These are phyloP conservation scores for Penicillium sp. DNA, from an alignment of 2,329 filamentous ascomycete species.

Conservation along the genomic window DNA sequence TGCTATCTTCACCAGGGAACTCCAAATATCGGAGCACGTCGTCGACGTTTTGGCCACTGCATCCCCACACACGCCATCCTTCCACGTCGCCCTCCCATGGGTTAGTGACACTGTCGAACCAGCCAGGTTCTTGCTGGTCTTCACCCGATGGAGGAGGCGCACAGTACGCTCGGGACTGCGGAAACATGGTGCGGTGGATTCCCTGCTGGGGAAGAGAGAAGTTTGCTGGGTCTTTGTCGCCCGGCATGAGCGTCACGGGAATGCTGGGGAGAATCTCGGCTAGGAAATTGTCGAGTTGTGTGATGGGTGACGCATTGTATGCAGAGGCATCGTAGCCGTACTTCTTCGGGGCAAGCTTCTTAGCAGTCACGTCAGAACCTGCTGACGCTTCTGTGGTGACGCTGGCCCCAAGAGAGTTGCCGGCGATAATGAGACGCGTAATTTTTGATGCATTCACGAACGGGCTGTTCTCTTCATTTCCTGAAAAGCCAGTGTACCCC, in stretches of 20 bases:
- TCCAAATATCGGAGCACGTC: slow-evolving; percentile 90
- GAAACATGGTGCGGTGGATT: slow-evolving; percentile 89
- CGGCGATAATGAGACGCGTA: slow-evolving; percentile 81
- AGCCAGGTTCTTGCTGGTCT: slow-evolving; percentile 53
- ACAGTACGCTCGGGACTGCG: slow-evolving; percentile 64
- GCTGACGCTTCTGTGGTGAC: slow-evolving; percentile 37
- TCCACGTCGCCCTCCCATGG: slow-evolving; percentile 89
- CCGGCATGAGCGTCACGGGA: slow-evolving; percentile 83
- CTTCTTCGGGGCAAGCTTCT: slow-evolving; percentile 62
- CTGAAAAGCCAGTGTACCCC: slow-evolving; percentile 63
- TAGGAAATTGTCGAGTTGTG: slow-evolving; percentile 78
- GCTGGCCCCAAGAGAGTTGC: slow-evolving; percentile 67
- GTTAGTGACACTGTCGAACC: slow-evolving; percentile 88
- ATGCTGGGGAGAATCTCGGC: slow-evolving; percentile 75
- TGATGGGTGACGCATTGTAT: slow-evolving; percentile 82
- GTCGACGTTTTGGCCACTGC: slow-evolving; percentile 86
- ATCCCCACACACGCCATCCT: slow-evolving; percentile 81
- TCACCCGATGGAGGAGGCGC: slow-evolving; percentile 34
- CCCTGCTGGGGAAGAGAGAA: slow-evolving; percentile 86
- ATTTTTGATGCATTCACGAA: slow-evolving; percentile 51
- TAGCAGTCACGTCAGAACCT: slow-evolving; percentile 29
- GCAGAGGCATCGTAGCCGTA: slow-evolving; percentile 88
- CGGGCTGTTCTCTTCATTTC: slow-evolving; percentile 49
- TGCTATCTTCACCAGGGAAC: slow-evolving; percentile 30
- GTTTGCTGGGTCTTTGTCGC: slow-evolving; percentile 79